These are phyloP conservation scores for Rutstroemia sp. DNA, from an alignment of 2,329 filamentous ascomycete genomes.

Conservation along the genomic window DNA sequence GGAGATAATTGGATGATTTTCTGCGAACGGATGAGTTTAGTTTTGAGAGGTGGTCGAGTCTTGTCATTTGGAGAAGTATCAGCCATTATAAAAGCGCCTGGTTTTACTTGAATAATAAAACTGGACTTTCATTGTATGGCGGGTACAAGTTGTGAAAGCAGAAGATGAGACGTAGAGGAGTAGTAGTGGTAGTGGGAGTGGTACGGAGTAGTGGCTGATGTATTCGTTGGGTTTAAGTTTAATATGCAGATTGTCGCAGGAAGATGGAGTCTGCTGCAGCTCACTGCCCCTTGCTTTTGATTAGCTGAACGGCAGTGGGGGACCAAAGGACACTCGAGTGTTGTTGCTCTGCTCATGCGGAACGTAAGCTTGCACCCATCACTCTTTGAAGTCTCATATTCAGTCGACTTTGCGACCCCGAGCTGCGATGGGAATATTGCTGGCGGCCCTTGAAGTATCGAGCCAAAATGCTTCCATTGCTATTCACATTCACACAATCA, in stretches of 20 bases:
- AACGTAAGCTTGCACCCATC: too few relatives aligned
- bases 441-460: too few relatives aligned
- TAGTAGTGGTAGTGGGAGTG: background rate
- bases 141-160: background rate
- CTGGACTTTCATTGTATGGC: conserved; percentile 6
- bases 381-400: background rate
- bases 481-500: too few relatives aligned
- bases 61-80: conserved; percentile 27
- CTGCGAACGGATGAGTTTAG: conserved; percentile 45
- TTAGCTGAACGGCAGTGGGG: conserved; percentile 2
- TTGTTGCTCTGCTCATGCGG: too few relatives aligned
- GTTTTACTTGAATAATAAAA: conserved; percentile 16
- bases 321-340: too few relatives aligned
- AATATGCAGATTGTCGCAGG: conserved; percentile 7
- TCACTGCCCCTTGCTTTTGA: background rate
- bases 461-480: too few relatives aligned
- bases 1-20: conserved; percentile 40
- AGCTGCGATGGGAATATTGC: too few relatives aligned
- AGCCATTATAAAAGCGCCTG: conserved; percentile 28
- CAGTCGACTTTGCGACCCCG: too few relatives aligned
- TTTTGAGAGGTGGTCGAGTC: conserved; percentile 31
- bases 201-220: background rate
- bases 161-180: background rate
- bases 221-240: conserved; percentile 6
- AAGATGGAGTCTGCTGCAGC: conserved; percentile 1